A percentile compares a stretch with the other conserved stretches of the same genome.
phyloP scores from a whole-genome alignment of 2,329 filamentous ascomycete species.

The Phoma sp. region DNA sequence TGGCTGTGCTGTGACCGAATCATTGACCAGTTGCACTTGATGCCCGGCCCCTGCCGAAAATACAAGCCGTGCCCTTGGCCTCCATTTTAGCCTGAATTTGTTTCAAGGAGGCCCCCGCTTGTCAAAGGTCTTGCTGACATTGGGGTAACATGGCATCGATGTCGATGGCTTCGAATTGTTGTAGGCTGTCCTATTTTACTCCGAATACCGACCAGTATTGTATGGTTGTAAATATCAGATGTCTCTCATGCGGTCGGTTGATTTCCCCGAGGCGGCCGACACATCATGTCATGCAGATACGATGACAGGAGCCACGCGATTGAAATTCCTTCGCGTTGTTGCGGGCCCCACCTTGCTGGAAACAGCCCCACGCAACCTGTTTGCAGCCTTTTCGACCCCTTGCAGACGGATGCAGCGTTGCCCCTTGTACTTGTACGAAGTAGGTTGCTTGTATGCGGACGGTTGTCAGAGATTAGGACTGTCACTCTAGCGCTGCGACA shows the following conservation, averaged over 20 bases:
- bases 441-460: neutral
- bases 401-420: constrained; percentile 3
- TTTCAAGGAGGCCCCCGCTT: neutral
- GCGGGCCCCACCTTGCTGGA: neutral
- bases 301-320: constrained; percentile 9
- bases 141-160: neutral
- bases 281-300: constrained; percentile 7
- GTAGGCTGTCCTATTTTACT: neutral
- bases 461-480: neutral
- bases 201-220: neutral
- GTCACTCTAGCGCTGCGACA: neutral
- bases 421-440: neutral
- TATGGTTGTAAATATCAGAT: neutral
- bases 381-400: constrained; percentile 2
- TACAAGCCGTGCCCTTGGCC: neutral
- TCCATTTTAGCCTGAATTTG: neutral
- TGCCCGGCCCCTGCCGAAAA: no score
- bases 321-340: constrained; percentile 1
- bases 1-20: no score
- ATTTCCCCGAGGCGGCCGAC: constrained; percentile 13
- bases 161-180: neutral
- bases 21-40: no score
- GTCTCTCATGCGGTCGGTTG: constrained; percentile 1
- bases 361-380: constrained; percentile 3
- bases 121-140: neutral